Evolutionary conservation across 331 rosid species (phyloP).

Genomic region (Rosa hybrid): DNA sequence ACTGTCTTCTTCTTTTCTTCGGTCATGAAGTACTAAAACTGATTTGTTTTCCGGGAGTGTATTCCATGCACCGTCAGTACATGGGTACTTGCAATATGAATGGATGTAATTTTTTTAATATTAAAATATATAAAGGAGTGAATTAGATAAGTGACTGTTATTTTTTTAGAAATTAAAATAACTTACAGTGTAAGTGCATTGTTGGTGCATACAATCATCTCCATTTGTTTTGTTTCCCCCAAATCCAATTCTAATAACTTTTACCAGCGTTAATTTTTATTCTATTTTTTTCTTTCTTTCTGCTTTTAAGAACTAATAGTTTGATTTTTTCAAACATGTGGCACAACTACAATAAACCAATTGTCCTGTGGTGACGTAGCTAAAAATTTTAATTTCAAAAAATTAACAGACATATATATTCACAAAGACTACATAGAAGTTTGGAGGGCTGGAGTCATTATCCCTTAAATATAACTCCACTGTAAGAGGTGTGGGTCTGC

Average conservation of each 20-base stretch:
- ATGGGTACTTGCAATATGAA: too few species aligned
- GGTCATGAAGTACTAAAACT: background rate
- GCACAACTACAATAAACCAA: background rate
- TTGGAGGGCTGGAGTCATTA: background rate
- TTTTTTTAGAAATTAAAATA: too few species aligned
- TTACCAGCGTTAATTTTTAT: background rate
- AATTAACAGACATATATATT: background rate
- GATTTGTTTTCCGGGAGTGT: too few species aligned
- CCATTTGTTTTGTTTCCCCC: background rate
- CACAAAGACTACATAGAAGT: background rate
- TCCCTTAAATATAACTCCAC: background rate
- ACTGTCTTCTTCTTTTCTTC: background rate
- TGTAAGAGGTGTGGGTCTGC: background rate
- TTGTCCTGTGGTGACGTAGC: background rate
- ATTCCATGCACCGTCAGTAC: too few species aligned
- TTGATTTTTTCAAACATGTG: background rate
- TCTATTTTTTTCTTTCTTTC: too few species aligned
- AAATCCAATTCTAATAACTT: background rate
- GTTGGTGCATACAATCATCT: too few species aligned
- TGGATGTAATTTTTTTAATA: too few species aligned
- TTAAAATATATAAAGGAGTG: too few species aligned
- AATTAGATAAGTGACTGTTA: too few species aligned
- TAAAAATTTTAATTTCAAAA: too few species aligned
- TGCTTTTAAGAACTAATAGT: background rate
- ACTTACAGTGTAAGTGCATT: too few species aligned